phyloP scores from a whole-genome alignment of 2,329 filamentous ascomycete species.

The Aphanocladium album region DNA sequence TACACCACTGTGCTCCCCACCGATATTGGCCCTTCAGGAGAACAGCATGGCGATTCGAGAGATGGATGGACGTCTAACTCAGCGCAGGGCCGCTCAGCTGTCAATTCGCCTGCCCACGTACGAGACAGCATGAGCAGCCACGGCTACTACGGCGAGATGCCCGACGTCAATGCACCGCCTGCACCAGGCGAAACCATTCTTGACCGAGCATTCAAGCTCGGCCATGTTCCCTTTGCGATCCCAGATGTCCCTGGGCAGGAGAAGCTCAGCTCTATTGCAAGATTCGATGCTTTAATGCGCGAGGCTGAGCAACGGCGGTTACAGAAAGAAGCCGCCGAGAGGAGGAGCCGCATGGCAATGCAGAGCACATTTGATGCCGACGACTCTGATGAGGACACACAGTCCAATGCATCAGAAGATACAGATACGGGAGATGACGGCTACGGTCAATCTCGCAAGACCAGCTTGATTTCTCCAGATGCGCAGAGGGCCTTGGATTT shows the following conservation, averaged over 20 bases:
- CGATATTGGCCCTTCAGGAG: constrained; percentile 53
- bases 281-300: constrained; percentile 62
- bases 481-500: constrained; percentile 48
- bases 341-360: constrained; percentile 29
- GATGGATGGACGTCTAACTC: constrained; percentile 51
- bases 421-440: constrained; percentile 38
- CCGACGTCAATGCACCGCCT: constrained; percentile 46
- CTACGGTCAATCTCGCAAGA: constrained; percentile 23
- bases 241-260: constrained; percentile 51
- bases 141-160: constrained; percentile 31
- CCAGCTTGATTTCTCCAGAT: constrained; percentile 37
- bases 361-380: constrained; percentile 50
- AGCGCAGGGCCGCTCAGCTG: constrained; percentile 51
- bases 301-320: constrained; percentile 50
- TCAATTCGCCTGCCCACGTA: constrained; percentile 52
- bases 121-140: constrained; percentile 52
- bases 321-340: constrained; percentile 32
- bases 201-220: constrained; percentile 61
- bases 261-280: constrained; percentile 58
- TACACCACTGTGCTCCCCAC: constrained; percentile 48
- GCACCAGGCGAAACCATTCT: constrained; percentile 58
- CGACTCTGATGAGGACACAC: constrained; percentile 39
- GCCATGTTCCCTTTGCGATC: constrained; percentile 57
- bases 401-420: constrained; percentile 34
- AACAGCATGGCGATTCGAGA: constrained; percentile 51